These are phyloP conservation scores for Fermentozyma sake DNA, from an alignment of 1,139 yeast genomes.

Conservation along the genomic window DNA sequence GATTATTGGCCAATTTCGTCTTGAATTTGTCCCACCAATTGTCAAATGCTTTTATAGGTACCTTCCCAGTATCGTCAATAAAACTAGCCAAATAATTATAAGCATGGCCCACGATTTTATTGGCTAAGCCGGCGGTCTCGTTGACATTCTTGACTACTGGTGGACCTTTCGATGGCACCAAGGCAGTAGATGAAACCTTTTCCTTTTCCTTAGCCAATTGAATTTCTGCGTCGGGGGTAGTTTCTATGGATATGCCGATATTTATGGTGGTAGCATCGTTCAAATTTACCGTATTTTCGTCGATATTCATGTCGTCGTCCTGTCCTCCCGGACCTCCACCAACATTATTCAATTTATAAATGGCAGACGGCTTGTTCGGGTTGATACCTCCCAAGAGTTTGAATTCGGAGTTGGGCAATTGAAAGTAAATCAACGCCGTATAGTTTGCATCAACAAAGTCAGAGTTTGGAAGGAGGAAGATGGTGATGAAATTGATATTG, in stretches of 20 bases:
- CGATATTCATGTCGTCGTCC: constrained; percentile 20
- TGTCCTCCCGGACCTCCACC: constrained; percentile 28
- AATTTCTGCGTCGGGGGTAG: constrained; percentile 54
- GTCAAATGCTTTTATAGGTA: constrained; percentile 84
- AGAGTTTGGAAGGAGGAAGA: constrained; percentile 71
- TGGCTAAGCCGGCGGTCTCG: constrained; percentile 58
- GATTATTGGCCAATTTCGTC: constrained; percentile 69
- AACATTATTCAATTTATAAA: constrained; percentile 66
- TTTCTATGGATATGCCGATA: constrained; percentile 88
- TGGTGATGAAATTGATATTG: constrained; percentile 64
- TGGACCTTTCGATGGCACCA: constrained; percentile 6
- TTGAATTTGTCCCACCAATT: constrained; percentile 96
- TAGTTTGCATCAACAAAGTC: constrained; percentile 58
- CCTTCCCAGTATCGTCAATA: constrained; percentile 71
- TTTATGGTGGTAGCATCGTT: constrained; percentile 37
- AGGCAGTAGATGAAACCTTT: constrained; percentile 12
- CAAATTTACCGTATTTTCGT: constrained; percentile 8
- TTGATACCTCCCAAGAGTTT: constrained; percentile 75
- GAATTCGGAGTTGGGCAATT: constrained; percentile 72
- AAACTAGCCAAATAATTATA: constrained; percentile 87
- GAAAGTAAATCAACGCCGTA: constrained; percentile 86
- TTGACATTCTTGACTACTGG: constrained; percentile 16
- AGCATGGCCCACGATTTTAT: constrained; percentile 85
- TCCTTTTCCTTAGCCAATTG: constrained; percentile 36
- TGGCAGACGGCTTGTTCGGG: constrained; percentile 81